A percentile compares a stretch with the other conserved stretches of the same genome.
These are phyloP conservation scores for Aspergillus texensis DNA, from an alignment of 2,329 filamentous ascomycete genomes.

Conservation along the genomic window DNA sequence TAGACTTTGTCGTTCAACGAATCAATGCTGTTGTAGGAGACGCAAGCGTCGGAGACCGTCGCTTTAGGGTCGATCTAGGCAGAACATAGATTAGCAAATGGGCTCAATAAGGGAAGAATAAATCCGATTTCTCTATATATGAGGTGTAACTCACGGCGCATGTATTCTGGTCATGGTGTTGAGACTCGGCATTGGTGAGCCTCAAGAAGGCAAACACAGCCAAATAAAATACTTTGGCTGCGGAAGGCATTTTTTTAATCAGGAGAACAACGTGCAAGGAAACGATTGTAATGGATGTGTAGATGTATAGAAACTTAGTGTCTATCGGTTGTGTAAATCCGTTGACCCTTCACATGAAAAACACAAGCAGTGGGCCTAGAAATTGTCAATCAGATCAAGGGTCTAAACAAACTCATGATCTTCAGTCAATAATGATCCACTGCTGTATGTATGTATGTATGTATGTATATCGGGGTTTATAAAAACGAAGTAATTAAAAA, in stretches of 20 bases:
- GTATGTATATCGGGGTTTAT: background rate
- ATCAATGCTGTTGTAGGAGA: constrained; percentile 89
- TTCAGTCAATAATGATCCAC: background rate
- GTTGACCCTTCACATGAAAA: constrained; percentile 19
- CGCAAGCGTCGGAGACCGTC: constrained; percentile 92
- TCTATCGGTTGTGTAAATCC: background rate
- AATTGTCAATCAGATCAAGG: constrained; percentile 11
- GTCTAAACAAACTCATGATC: background rate
- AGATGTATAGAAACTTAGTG: background rate
- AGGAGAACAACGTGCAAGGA: background rate
- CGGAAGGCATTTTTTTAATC: constrained; percentile 51
- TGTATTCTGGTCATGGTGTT: constrained; percentile 46
- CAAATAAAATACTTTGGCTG: constrained; percentile 61
- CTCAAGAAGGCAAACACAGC: constrained; percentile 63
- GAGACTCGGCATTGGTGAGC: constrained; percentile 49
- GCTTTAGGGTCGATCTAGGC: constrained; percentile 80
- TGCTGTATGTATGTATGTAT: background rate
- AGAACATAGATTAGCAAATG: background rate
- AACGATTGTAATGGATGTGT: background rate
- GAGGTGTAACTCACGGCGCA: constrained; percentile 56
- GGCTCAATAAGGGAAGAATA: background rate
- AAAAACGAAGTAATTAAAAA: background rate
- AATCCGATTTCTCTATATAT: too few relatives aligned
- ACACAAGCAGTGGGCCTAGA: constrained; percentile 13
- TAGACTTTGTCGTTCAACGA: constrained; percentile 75